Evolutionary conservation across 225 moss, liverwort and hornwort species (phyloP).

Genomic region (Asterella californica): DNA sequence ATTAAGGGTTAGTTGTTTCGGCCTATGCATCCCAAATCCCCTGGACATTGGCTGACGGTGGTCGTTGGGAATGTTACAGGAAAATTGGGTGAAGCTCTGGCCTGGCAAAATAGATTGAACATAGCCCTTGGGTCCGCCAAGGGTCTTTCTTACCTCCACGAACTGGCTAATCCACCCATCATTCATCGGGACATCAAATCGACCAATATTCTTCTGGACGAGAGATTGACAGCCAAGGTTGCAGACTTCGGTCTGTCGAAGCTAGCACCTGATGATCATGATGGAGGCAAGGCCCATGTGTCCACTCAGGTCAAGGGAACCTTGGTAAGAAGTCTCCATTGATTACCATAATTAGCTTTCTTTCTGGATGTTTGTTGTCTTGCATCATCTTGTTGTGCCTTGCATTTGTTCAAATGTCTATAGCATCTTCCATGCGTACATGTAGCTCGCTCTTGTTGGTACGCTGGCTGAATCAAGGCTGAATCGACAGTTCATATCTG

Average conservation of each 20-base stretch:
- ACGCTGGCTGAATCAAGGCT: no score
- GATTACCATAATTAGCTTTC: no score
- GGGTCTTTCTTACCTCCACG: slow-evolving; percentile 50
- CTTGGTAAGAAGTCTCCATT: slow-evolving; percentile 33
- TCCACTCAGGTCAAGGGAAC: slow-evolving; percentile 72
- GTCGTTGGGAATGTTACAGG: neutral
- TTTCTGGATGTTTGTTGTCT: no score
- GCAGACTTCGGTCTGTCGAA: slow-evolving; percentile 50
- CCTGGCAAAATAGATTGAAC: slow-evolving; percentile 34
- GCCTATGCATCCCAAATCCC: neutral
- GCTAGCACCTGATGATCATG: slow-evolving; percentile 27
- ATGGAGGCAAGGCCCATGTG: slow-evolving; percentile 14
- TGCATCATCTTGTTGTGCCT: no score
- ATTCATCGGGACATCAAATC: slow-evolving; percentile 50
- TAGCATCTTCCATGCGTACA: no score
- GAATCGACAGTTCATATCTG: no score
- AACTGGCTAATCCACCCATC: slow-evolving; percentile 41
- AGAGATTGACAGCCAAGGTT: slow-evolving; percentile 40
- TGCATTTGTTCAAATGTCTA: no score
- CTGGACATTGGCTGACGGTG: neutral
- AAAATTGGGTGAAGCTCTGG: slow-evolving; percentile 12
- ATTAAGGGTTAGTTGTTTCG: neutral
- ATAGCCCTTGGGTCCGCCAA: slow-evolving; percentile 44
- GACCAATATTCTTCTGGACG: slow-evolving; percentile 41
- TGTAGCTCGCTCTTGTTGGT: no score